Conservation (phyloP, 768 basidiomycete species). For the Rhodotorula graminis region DNA sequence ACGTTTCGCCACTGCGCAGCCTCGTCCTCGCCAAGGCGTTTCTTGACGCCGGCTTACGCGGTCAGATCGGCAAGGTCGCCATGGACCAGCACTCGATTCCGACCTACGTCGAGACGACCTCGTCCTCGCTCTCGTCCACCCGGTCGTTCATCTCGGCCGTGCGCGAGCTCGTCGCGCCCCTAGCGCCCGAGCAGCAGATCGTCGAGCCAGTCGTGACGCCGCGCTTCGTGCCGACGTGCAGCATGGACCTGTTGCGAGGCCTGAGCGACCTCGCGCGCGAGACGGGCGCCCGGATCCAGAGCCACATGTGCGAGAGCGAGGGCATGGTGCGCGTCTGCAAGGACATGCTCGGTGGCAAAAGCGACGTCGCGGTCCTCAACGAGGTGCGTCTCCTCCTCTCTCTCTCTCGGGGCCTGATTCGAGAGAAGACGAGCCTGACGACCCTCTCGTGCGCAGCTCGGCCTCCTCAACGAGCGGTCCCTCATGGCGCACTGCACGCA, state of each 20-base stretch:
- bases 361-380: slow-evolving; percentile 71
- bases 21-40: slow-evolving; percentile 72
- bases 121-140: slow-evolving; percentile 55
- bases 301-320: slow-evolving; percentile 73
- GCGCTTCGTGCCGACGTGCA: slow-evolving; percentile 83
- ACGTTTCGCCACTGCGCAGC: slow-evolving; percentile 48
- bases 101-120: slow-evolving; percentile 58
- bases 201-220: slow-evolving; percentile 82
- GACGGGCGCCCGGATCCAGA: slow-evolving; percentile 61
- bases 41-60: slow-evolving; percentile 66
- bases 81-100: slow-evolving; percentile 64
- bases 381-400: slow-evolving; percentile 52
- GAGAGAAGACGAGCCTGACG: slow-evolving; percentile 2
- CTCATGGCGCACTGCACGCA: slow-evolving; percentile 89
- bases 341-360: slow-evolving; percentile 55
- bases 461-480: slow-evolving; percentile 61
- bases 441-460: slow-evolving; percentile 49
- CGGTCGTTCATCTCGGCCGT: slow-evolving; percentile 59
- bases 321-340: slow-evolving; percentile 72
- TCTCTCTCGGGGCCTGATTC: neutral
- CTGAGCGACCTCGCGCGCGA: slow-evolving; percentile 57
- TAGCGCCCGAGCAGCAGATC: slow-evolving; percentile 54
- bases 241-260: slow-evolving; percentile 61
- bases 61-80: slow-evolving; percentile 81
- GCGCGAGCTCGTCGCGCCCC: slow-evolving; percentile 47